These are phyloP conservation scores for Myxozyma neotropica DNA, from an alignment of 805 yeast genomes.

Conservation along the genomic window DNA sequence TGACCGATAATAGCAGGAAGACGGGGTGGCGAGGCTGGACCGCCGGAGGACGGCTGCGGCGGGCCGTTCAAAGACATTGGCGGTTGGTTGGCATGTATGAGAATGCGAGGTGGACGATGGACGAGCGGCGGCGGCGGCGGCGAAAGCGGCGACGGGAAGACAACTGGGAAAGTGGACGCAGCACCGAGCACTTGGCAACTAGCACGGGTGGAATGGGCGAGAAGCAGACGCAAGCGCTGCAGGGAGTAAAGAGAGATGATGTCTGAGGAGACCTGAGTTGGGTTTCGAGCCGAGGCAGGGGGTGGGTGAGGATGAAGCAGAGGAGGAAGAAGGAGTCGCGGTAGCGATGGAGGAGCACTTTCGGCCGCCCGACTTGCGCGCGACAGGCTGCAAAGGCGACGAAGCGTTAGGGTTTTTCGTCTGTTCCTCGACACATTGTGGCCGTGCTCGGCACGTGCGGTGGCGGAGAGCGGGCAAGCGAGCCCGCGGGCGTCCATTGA, in stretches of 20 bases:
- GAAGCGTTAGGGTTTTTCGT: conserved; percentile 1
- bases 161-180: background rate
- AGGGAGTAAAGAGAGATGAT: background rate
- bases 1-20: too few species aligned
- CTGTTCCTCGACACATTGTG: conserved; percentile 12
- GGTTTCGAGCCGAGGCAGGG: too few species aligned
- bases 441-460: conserved; percentile 10
- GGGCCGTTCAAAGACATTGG: conserved; percentile 18
- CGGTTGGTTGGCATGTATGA: conserved; percentile 3
- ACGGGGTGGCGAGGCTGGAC: conserved; percentile 9
- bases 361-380: background rate
- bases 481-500: background rate
- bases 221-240: background rate
- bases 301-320: background rate
- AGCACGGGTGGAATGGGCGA: too few species aligned
- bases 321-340: background rate
- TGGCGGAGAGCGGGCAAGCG: background rate
- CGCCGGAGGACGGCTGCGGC: conserved; percentile 11
- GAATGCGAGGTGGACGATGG: background rate
- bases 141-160: background rate
- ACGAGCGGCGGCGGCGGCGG: background rate
- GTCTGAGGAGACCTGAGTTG: too few species aligned
- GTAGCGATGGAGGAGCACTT: conserved; percentile 9
- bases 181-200: background rate
- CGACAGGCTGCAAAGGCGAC: background rate